Evolutionary conservation across 2,329 filamentous ascomycete genomes (phyloP), one percentile per base, ranked within the genome.

Genomic region (Volutella citrinella): DNA sequence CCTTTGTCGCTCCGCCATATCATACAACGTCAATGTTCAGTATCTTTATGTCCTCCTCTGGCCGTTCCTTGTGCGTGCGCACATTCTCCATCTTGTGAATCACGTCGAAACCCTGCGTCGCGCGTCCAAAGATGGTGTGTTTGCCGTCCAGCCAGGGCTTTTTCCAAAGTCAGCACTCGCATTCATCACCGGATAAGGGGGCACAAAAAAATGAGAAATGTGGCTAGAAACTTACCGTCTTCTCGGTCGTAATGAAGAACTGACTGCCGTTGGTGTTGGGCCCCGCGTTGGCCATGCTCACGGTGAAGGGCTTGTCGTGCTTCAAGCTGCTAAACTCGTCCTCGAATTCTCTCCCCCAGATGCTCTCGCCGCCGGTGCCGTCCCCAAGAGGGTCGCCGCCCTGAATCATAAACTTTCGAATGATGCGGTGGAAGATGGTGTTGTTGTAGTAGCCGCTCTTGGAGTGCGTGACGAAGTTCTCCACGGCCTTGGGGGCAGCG

Each of bases 381-480:
- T 90, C 95, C 3, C 91, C 91, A 0, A 89, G 84, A 0, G 94
- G 93, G 56, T 98, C 94, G 27, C 93, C 93, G 31, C 91, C 89
- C 61, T 98, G 93, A 25, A 98, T 95, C 94, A 98, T 98, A 67
- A 98, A 98, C 56, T 96, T 96, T 42, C 86, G 81, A 51, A 98
- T 98, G 7, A 98, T 85, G 20, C 93, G 84, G 63, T 98, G 93
- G 72, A 98, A 98, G 50, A 96, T 91, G 20, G 91, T 90, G 63
- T 87, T 87, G 68, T 98, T 97, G 70, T 98, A 98, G 62, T 98
- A 98, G 2, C 87, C 88, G 38, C 82, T 84, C 53, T 83, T 84
- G 4, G 88, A 79, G 54, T 97, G 93, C 0, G 88, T 94, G 35
- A 94, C 87, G 59, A 98, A 98, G 62, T 98, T 98, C 65, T 98